Base-by-base conservation (phyloP, 257 asterid genomes). In the Forsythia viridissima region DNA sequence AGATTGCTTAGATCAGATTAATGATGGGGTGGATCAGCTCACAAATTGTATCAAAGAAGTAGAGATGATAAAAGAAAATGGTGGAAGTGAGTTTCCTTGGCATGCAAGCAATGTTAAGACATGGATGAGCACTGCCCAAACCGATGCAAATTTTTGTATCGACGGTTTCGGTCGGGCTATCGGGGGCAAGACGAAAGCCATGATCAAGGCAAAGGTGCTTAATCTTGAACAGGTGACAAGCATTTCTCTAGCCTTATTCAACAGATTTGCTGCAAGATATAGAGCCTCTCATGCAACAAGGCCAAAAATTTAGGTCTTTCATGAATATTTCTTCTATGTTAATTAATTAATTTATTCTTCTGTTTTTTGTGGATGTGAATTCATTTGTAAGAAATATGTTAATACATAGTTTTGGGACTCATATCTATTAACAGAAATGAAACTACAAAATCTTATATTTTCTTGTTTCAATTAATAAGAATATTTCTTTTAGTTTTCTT, bases 1-100 rank as follows among this genome's bases (percentile, higher is more conserved):
- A 16, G 93, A 92, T n/a, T 92, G 96, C 61, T 79, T 91, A 40
- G 88, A 82, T 16, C 97, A 92, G 67, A 92, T 92, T 67, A 79
- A 84, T 3, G 93, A 91, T n/a, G 88, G 97, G 3, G 94, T 89
- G 2, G 85, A 70, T 7, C 92, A 89, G 48, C 82, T 91, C 6
- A 72, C 88, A n/a, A 86, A 86, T 20, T 85, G 93, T 40, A 85
- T 91, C 11, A 84, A 72, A 18, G 97, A 90, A 84, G 61, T 87
- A 3, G 84, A 83, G 5, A 79, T 66, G 12, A 88, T 91, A 38
- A 80, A 81, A 80, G 87, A 83, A 46, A 21, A 77, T 0, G 85
- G 80, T 8, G 77, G 42, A 0, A 90, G 73, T 36, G 81, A 87
- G 8, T 88, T 90, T 69, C 77, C 75, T 7, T 91, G 97, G 97